These are phyloP conservation scores for Sporothrix brunneoviolacea DNA, from an alignment of 2,329 filamentous ascomycete genomes.

Conservation along the genomic window DNA sequence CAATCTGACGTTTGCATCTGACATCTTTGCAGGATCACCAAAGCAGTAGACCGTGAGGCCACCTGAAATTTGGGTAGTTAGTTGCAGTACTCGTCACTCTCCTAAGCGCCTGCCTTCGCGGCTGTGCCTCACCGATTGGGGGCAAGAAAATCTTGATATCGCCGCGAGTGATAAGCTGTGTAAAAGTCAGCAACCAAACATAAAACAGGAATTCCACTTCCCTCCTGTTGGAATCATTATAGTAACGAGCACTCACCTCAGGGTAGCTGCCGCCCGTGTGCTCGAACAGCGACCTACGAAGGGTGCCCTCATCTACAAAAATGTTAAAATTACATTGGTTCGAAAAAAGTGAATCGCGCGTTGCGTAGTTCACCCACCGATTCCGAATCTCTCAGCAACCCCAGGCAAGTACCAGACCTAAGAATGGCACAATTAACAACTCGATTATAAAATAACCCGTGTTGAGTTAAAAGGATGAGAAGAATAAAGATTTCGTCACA, in stretches of 20 bases:
- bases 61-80: slow-evolving; percentile 35
- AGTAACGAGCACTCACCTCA: slow-evolving; percentile 53
- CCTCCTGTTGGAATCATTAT: neutral
- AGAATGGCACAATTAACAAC: neutral
- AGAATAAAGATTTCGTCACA: slow-evolving; percentile 32
- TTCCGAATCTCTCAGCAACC: slow-evolving; percentile 87
- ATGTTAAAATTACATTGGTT: no score
- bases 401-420: slow-evolving; percentile 75
- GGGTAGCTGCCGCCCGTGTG: slow-evolving; percentile 95
- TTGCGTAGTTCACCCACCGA: slow-evolving; percentile 44
- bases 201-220: no score
- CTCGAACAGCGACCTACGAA: slow-evolving; percentile 85
- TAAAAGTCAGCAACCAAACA: neutral
- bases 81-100: neutral
- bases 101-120: neutral
- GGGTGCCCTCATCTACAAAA: slow-evolving; percentile 65
- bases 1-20: slow-evolving; percentile 71
- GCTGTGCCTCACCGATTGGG: slow-evolving; percentile 60
- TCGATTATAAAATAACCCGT: neutral
- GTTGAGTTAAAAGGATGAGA: no score
- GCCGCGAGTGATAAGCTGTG: slow-evolving; percentile 73
- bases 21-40: slow-evolving; percentile 89
- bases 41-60: slow-evolving; percentile 96
- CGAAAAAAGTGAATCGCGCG: no score
- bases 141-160: slow-evolving; percentile 96